A percentile compares a stretch with the other conserved stretches of the same genome.
Evolutionary conservation across 352 stramenopile genomes (phyloP).

Genomic region (Globisporangium heterothallicum): DNA sequence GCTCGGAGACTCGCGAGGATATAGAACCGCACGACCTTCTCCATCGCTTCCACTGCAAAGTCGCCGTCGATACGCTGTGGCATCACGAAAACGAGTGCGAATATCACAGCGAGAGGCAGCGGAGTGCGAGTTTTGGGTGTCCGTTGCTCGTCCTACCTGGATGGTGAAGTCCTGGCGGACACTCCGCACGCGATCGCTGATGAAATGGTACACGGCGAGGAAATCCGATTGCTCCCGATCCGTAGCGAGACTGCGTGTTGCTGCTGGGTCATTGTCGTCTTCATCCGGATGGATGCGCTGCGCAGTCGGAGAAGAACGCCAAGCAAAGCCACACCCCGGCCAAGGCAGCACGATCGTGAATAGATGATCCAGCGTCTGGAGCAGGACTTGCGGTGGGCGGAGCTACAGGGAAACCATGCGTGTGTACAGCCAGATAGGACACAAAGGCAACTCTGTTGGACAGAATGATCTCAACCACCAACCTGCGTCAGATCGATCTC

Average conservation of each 20-base stretch:
- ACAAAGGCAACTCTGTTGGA: background rate
- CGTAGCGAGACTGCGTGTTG: background rate
- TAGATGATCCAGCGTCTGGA: constrained; percentile 36
- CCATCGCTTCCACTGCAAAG: constrained; percentile 32
- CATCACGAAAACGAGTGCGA: background rate
- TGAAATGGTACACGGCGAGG: constrained; percentile 61
- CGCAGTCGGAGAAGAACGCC: background rate
- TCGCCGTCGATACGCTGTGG: constrained; percentile 30
- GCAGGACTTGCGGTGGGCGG: constrained; percentile 30
- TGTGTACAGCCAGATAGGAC: background rate
- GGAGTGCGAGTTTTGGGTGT: too few relatives aligned
- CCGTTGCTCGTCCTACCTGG: too few relatives aligned
- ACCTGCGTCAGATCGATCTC: constrained; percentile 15
- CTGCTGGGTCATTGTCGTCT: too few relatives aligned
- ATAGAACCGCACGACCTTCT: constrained; percentile 55
- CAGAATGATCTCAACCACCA: background rate
- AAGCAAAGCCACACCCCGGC: constrained; percentile 29
- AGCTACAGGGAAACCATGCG: constrained; percentile 15
- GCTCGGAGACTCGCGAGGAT: constrained; percentile 36
- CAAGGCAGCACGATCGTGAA: constrained; percentile 32
- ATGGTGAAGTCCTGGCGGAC: constrained; percentile 71
- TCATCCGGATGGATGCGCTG: background rate
- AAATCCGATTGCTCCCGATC: constrained; percentile 22
- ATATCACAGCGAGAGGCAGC: too few relatives aligned
- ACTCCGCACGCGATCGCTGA: constrained; percentile 63